Conservation (phyloP, 2,329 filamentous ascomycete genomes). For the Penicillium hesseltinei region DNA sequence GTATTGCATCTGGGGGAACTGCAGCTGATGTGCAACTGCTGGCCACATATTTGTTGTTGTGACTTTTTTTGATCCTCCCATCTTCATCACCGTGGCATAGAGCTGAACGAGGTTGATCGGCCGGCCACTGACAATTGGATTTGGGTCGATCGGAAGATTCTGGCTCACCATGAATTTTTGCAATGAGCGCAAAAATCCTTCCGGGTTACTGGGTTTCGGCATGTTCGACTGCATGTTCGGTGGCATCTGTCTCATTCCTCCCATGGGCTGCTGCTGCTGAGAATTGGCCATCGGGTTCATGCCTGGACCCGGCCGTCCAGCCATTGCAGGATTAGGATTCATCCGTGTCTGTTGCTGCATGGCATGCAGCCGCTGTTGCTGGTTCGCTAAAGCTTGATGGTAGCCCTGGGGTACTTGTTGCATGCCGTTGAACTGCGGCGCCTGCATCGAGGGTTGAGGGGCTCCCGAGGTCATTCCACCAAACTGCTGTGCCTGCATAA, state of each 20-base stretch:
- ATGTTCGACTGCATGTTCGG: slow-evolving; percentile 46
- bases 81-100: slow-evolving; percentile 73
- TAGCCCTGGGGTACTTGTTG: slow-evolving; percentile 46
- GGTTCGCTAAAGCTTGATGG: slow-evolving; percentile 64
- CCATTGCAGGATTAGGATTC: slow-evolving; percentile 41
- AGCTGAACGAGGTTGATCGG: slow-evolving; percentile 72
- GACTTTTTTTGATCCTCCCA: slow-evolving; percentile 73
- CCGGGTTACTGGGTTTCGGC: slow-evolving; percentile 49
- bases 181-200: slow-evolving; percentile 74
- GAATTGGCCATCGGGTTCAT: slow-evolving; percentile 42
- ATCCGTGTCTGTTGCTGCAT: slow-evolving; percentile 75
- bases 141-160: slow-evolving; percentile 69
- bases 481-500: slow-evolving; percentile 56
- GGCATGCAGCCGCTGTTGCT: slow-evolving; percentile 71
- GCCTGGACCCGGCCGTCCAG: slow-evolving; percentile 34
- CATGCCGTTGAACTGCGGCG: slow-evolving; percentile 51
- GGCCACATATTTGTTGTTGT: slow-evolving; percentile 70
- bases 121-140: slow-evolving; percentile 71
- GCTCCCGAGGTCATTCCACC: slow-evolving; percentile 39
- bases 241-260: slow-evolving; percentile 51
- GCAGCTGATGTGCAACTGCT: slow-evolving; percentile 63
- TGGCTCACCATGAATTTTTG: slow-evolving; percentile 73
- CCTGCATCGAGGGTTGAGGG: slow-evolving; percentile 44
- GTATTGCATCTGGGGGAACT: slow-evolving; percentile 60
- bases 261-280: slow-evolving; percentile 38